These are phyloP conservation scores for Pseudogymnoascus sp. DNA, from an alignment of 2,329 filamentous ascomycete genomes.

Conservation along the genomic window DNA sequence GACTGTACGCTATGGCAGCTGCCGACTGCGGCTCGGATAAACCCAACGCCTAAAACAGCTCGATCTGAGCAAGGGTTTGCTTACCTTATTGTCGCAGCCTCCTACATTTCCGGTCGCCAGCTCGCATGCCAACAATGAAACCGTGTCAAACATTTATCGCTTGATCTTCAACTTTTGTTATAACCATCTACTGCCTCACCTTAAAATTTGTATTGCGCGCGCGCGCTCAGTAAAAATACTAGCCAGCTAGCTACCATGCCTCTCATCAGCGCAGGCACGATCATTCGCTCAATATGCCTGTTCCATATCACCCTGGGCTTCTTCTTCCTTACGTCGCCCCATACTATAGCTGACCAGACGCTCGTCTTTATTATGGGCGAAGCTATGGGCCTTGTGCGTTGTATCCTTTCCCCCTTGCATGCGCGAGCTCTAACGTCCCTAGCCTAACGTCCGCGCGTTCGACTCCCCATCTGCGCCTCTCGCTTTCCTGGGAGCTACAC, in stretches of 20 bases:
- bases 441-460: slow-evolving; percentile 61
- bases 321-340: slow-evolving; percentile 70
- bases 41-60: slow-evolving; percentile 11
- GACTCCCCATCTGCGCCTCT: slow-evolving; percentile 60
- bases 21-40: background rate
- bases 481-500: slow-evolving; percentile 62
- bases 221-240: slow-evolving; percentile 1
- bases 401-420: background rate
- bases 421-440: slow-evolving; percentile 12
- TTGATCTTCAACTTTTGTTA: background rate
- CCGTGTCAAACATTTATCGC: slow-evolving; percentile 3
- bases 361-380: slow-evolving; percentile 75
- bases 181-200: background rate
- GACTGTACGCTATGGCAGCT: background rate
- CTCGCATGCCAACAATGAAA: slow-evolving; percentile 9
- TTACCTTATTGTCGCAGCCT: slow-evolving; percentile 7
- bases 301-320: slow-evolving; percentile 78
- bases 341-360: slow-evolving; percentile 65
- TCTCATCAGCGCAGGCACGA: slow-evolving; percentile 67
- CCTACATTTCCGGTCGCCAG: background rate
- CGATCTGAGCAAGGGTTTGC: slow-evolving; percentile 6
- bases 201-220: background rate
- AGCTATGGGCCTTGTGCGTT: slow-evolving; percentile 67
- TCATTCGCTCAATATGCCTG: slow-evolving; percentile 73
- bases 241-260: slow-evolving; percentile 49